Conservation (phyloP, 495 filamentous ascomycete genomes). For the Talaromyces borbonicus region DNA sequence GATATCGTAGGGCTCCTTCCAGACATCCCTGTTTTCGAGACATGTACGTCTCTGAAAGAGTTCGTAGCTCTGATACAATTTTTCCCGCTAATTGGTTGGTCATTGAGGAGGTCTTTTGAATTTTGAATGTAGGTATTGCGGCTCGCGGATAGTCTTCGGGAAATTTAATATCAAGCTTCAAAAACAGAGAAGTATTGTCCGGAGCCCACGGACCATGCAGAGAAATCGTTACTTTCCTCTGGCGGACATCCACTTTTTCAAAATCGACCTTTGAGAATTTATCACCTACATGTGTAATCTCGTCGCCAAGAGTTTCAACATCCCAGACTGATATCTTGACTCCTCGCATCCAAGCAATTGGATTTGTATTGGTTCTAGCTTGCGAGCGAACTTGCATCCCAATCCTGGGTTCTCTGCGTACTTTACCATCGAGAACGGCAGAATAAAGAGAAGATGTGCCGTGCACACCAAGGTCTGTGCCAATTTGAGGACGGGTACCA, state of each 20-base stretch:
- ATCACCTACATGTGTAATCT: constrained; percentile 73
- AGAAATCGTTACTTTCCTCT: constrained; percentile 61
- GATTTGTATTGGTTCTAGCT: constrained; percentile 51
- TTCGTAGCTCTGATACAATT: constrained; percentile 55
- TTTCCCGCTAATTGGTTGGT: constrained; percentile 55
- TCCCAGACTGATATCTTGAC: constrained; percentile 79
- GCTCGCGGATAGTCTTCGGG: constrained; percentile 65
- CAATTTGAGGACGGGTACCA: constrained; percentile 14
- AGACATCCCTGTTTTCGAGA: constrained; percentile 65
- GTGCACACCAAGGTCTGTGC: constrained; percentile 35
- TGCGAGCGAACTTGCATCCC: constrained; percentile 56
- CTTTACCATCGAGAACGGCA: constrained; percentile 32
- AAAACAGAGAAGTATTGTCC: constrained; percentile 57
- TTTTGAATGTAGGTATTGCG: constrained; percentile 51
- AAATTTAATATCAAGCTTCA: constrained; percentile 73
- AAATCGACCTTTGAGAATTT: constrained; percentile 78
- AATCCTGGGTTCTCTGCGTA: constrained; percentile 40
- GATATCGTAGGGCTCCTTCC: constrained; percentile 71
- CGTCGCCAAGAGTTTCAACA: constrained; percentile 72
- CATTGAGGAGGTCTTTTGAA: constrained; percentile 74
- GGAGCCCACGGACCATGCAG: constrained; percentile 81
- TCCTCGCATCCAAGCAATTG: constrained; percentile 89
- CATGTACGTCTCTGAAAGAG: constrained; percentile 60
- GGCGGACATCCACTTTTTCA: constrained; percentile 73
- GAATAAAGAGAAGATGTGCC: constrained; percentile 38